phyloP scores from a whole-genome alignment of 371 early-diverging fungal species.

The Mucor racemosus region DNA sequence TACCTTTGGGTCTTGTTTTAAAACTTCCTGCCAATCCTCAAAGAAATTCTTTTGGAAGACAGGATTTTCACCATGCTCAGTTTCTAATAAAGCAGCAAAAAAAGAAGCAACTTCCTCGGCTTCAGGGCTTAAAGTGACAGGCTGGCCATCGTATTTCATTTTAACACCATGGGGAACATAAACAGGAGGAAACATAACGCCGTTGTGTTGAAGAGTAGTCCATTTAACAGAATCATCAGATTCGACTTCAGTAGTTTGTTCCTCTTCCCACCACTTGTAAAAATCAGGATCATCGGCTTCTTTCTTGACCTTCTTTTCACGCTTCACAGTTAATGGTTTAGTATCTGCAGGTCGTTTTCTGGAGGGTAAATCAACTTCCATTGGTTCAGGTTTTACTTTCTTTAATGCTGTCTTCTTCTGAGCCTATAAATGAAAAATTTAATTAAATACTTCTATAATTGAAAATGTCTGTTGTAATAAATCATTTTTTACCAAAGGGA shows the following conservation, averaged over 20 bases:
- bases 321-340: conserved; percentile 17
- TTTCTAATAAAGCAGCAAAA: conserved; percentile 86
- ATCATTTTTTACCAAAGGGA: conserved; percentile 21
- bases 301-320: conserved; percentile 29
- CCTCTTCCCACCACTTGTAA: conserved; percentile 54
- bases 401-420: conserved; percentile 18
- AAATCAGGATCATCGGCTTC: conserved; percentile 41
- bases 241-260: conserved; percentile 57
- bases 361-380: conserved; percentile 29
- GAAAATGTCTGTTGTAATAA: background rate
- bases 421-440: background rate
- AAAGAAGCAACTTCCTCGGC: conserved; percentile 96
- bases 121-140: conserved; percentile 74
- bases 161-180: conserved; percentile 92
- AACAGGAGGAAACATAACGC: conserved; percentile 91
- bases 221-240: conserved; percentile 69
- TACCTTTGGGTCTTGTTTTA: conserved; percentile 71
- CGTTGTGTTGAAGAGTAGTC: conserved; percentile 88
- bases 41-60: conserved; percentile 94
- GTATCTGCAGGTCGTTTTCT: conserved; percentile 22
- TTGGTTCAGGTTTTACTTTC: conserved; percentile 24
- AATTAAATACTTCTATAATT: conserved; percentile 6
- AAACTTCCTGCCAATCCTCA: conserved; percentile 75
- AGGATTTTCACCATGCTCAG: conserved; percentile 85
- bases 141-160: conserved; percentile 85